These are phyloP conservation scores for Pinus tabuliformis DNA, from an alignment of 75 land plant genomes.

Conservation along the genomic window DNA sequence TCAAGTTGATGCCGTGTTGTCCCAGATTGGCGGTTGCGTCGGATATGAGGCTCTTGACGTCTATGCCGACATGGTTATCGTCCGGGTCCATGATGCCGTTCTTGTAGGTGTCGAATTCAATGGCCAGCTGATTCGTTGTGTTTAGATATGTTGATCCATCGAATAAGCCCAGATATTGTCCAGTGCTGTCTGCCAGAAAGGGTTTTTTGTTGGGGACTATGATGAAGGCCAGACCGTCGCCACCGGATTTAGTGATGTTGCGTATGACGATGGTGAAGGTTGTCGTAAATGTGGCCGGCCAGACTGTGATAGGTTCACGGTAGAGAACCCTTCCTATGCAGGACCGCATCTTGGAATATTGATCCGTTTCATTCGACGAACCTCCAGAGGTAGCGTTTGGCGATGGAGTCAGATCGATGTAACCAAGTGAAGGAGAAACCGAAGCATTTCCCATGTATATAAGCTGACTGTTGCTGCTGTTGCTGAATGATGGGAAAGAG, in stretches of 20 bases:
- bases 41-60: slow-evolving; percentile 16
- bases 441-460: slow-evolving; percentile 13
- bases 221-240: slow-evolving; percentile 55
- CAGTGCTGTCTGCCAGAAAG: slow-evolving; percentile 24
- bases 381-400: not conserved
- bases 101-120: slow-evolving; percentile 56
- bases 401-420: slow-evolving; percentile 15
- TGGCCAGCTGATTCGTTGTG: slow-evolving; percentile 9
- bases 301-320: slow-evolving; percentile 7
- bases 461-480: slow-evolving; percentile 1
- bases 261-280: slow-evolving; percentile 28
- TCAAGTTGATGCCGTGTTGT: too few species aligned
- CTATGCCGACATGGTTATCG: slow-evolving; percentile 46
- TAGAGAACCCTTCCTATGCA: slow-evolving; percentile 20
- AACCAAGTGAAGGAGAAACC: slow-evolving; percentile 10
- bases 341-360: not conserved
- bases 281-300: slow-evolving; percentile 32
- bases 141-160: slow-evolving; percentile 2
- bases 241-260: slow-evolving; percentile 11
- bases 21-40: too few species aligned
- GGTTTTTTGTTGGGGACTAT: slow-evolving; percentile 5
- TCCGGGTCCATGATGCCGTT: slow-evolving; percentile 28
- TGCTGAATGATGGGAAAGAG: slow-evolving; percentile 15
- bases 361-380: not conserved
- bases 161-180: slow-evolving; percentile 43